Conservation (phyloP, 148 eudicot genomes). For the Rhododendron ferrugineum region DNA sequence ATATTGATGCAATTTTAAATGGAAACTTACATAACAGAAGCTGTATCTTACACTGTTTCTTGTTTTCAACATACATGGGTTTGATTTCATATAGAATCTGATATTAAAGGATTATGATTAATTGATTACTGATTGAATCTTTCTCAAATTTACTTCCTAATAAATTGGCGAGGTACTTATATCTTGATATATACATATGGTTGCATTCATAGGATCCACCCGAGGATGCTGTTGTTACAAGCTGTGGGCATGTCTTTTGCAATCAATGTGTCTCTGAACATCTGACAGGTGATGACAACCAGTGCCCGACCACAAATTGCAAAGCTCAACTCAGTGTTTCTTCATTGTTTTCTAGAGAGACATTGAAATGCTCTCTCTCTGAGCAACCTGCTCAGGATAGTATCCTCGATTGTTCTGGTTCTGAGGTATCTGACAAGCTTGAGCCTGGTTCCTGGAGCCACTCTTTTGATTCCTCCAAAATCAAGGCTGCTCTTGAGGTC, state of each 20-base stretch:
- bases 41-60: background rate
- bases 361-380: constrained; percentile 49
- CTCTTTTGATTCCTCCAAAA: constrained; percentile 69
- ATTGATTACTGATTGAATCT: background rate
- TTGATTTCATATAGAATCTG: background rate
- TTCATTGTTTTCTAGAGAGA: constrained; percentile 51
- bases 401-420: constrained; percentile 22
- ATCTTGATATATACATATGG: background rate
- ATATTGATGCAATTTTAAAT: background rate
- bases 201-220: constrained; percentile 72
- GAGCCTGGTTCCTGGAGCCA: constrained; percentile 24
- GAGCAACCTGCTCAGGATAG: constrained; percentile 20
- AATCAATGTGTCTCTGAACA: constrained; percentile 84
- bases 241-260: constrained; percentile 92
- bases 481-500: constrained; percentile 69
- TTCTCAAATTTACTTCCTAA: background rate
- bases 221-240: constrained; percentile 87
- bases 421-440: constrained; percentile 30
- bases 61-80: background rate
- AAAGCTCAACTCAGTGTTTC: constrained; percentile 49
- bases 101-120: background rate
- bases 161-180: background rate
- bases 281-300: constrained; percentile 69
- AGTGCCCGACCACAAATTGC: constrained; percentile 74
- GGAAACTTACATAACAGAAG: background rate